Percentiles rank a stretch among this genome's conserved stretches.
phyloP scores from a whole-genome alignment of 805 yeast genomes.

The Hyphopichia homilentoma region DNA sequence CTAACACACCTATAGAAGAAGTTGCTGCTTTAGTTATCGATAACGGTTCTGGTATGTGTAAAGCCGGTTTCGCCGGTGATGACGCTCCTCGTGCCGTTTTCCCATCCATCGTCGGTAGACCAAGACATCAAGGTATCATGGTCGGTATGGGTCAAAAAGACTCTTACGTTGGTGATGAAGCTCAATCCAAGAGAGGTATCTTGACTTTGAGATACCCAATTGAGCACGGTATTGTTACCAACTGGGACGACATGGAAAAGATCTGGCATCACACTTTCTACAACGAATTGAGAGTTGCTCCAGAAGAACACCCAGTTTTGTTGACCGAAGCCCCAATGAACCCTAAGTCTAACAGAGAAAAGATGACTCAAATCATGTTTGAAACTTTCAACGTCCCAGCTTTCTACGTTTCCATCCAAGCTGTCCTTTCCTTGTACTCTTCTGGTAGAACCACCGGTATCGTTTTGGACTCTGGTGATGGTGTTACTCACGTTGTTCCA shows the following conservation, averaged over 20 bases:
- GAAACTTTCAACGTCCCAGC: slow-evolving; percentile 99
- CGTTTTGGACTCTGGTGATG: slow-evolving; percentile 99
- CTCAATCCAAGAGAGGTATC: slow-evolving; percentile 99
- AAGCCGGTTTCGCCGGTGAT: slow-evolving; percentile 99
- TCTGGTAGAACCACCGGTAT: slow-evolving; percentile 99
- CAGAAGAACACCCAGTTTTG: slow-evolving; percentile 99
- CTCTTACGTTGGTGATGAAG: slow-evolving; percentile 99
- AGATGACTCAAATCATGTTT: slow-evolving; percentile 99
- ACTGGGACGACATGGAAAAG: slow-evolving; percentile 99
- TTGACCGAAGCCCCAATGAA: slow-evolving; percentile 99
- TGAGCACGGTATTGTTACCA: slow-evolving; percentile 99
- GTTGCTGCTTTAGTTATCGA: slow-evolving; percentile 80
- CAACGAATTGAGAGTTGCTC: slow-evolving; percentile 99
- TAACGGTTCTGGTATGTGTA: slow-evolving; percentile 99
- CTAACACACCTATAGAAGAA: slow-evolving; percentile 36
- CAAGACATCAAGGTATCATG: slow-evolving; percentile 99
- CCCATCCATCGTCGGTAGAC: slow-evolving; percentile 99
- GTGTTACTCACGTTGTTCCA: slow-evolving; percentile 99
- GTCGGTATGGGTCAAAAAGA: slow-evolving; percentile 99
- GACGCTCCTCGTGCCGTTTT: slow-evolving; percentile 99
- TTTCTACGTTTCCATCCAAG: slow-evolving; percentile 97
- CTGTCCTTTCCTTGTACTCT: slow-evolving; percentile 95
- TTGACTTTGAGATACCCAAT: slow-evolving; percentile 97
- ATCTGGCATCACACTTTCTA: slow-evolving; percentile 99
- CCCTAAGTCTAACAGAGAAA: slow-evolving; percentile 99